Base-by-base conservation (phyloP, 2,329 filamentous ascomycete genomes). In the Dendryphion nanum region DNA sequence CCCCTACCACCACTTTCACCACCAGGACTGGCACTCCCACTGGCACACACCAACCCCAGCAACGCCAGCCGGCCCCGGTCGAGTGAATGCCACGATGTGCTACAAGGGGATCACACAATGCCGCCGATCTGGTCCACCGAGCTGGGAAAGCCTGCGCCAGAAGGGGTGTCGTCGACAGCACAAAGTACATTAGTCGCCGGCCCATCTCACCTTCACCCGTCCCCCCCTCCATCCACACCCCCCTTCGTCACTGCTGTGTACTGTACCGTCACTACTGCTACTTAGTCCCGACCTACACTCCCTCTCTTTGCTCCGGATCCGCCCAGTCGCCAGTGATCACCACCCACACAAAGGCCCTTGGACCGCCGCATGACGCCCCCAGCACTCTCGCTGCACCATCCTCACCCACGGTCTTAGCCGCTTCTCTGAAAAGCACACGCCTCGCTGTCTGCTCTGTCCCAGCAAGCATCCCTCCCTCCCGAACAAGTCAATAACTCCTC, bases 61-160 rank as follows among this genome's bases (percentile, higher is more conserved):
- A 8, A 26, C 23, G 23, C 23, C 23, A 26, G n/a, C 23, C 23
- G 23, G 23, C 23, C 23, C 23, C 23, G n/a, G 23, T 26, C 23
- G 23, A 8, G n/a, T 8, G n/a, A 26, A 26, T n/a, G n/a, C n/a
- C n/a, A 61, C 57, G 61, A 65, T 65, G 60, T 63, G 61, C 59
- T 54, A 64, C 60, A 63, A 57, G 61, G 61, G 59, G 55, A 48
- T 50, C 51, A 8, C 54, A 57, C 55, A 44, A 55, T 57, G 59
- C 63, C 64, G 61, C 57, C 62, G 63, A 67, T 67, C 64, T 66
- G 64, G 63, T 53, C 51, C 51, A 43, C 50, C 51, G 32, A 35
- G 37, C 45, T 49, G 43, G 48, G 48, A 43, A 51, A 41, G 35
- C 44, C 48, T 53, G 57, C 48, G 51, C 54, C 55, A 54, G 41